Base-by-base conservation (phyloP, 2,329 filamentous ascomycete genomes). In the Monilinia polystroma region DNA sequence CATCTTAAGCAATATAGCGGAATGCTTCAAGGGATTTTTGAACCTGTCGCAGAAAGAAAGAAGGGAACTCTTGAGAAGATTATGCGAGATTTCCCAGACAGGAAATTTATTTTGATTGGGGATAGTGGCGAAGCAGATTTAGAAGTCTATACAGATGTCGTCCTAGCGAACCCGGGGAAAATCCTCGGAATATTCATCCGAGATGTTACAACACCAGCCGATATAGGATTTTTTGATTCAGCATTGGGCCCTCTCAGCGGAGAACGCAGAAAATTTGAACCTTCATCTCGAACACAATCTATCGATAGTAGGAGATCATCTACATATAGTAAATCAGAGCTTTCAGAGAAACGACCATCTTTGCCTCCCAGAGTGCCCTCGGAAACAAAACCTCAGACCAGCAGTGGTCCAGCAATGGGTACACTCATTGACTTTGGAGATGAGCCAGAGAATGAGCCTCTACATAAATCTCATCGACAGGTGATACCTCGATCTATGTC, bases 1-100 rank as follows among this genome's bases (percentile, higher is more conserved):
- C 96, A 99, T 76, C 78, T 99, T 71, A 99, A 99, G 78, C 92
- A 96, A 71, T 99, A 99, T 78, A 92, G 87, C 68, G 95, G 96
- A 58, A 97, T 98, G 92, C 82, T 99, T 18, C 94, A 98, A 78
- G 95, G 96, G 0, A 97, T 99, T 52, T 98, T 99, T 73, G 95
- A 99, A 78, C 95, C 95, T 12, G 95, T 97, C 0, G 93, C 94
- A 0, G 96, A 99, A 78, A 84, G 94, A 67, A 99, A 99, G 80
- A 94, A 93, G 77, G 88, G 90, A 0, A 93, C 92, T 0, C 81
- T 99, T 2, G 92, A 96, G 70, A 89, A 88, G 72, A 90, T 99
- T 35, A 83, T 98, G 74, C 83, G 84, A 64, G 96, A 99, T 76
- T 99, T 99, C 72, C 95, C 95, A 0, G 85, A 93, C 60, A 84